Base-by-base conservation (phyloP, 2,329 filamentous ascomycete genomes). In the Neonectria sp. region DNA sequence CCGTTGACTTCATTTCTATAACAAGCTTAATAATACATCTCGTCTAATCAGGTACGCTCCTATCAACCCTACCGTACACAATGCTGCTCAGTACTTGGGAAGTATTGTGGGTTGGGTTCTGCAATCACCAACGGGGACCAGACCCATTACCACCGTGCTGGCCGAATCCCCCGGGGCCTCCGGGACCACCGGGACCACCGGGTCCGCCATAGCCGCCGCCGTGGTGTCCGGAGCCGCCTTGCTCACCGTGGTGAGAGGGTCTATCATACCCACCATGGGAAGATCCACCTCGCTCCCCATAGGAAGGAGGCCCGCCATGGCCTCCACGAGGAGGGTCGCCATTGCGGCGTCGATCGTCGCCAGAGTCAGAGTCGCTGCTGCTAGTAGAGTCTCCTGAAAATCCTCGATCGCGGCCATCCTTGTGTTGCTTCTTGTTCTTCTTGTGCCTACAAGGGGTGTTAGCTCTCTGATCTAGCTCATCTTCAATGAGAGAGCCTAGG, bases 381-480 rank as follows among this genome's bases (percentile, higher is more conserved):
- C 71, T 73, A 1, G 73, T 75, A 0, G 73, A 75, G 35, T 75
- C 73, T 13, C 73, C 73, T 0, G 49, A 55, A 33, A 68, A 67
- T 2, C 46, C 68, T 27, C 73, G 63, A 21, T 71, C 17, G 5
- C 73, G 70, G 2, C 73, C 73, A 21, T 75, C 73, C 8, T 49
- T 53, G 60, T 75, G 73, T 6, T 75, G 48, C 53, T 66, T 73
- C 60, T 53, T 75, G 73, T 75, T 73, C 70, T 74, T 74, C n/a
- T 67, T 75, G 60, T 75, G 67, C 53, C 63, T 65, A 27, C 17
- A 3, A 17, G 11, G 9, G 3, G 6, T n/a, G 31, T 59, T 55
- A 60, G 55, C 31, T 11, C 21, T 6, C 4, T 13, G 29, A 48
- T 43, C 24, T 8, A 3, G 6, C 37, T 8, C 12, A 12, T 7